Percentiles rank a stretch among this genome's conserved stretches.
Evolutionary conservation across 2,329 filamentous ascomycete genomes (phyloP).

Genomic region (Catunica adiposa): DNA sequence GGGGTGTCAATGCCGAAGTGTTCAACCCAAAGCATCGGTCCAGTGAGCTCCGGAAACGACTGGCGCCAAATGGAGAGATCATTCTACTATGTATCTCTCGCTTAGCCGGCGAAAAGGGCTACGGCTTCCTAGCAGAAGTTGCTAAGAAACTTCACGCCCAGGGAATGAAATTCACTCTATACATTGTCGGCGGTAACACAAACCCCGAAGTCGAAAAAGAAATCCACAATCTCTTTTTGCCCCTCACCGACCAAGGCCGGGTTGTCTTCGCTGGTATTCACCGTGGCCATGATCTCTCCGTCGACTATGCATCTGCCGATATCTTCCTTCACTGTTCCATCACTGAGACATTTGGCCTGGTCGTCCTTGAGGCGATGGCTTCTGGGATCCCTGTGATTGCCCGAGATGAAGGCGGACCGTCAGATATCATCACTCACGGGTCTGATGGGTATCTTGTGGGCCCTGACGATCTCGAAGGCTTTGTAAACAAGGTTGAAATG

Average conservation of each 20-base stretch:
- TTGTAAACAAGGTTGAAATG: conserved; percentile 35
- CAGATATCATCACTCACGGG: conserved; percentile 45
- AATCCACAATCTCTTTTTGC: conserved; percentile 41
- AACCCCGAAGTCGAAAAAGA: conserved; percentile 45
- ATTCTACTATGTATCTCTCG: conserved; percentile 51
- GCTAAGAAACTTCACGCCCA: conserved; percentile 36
- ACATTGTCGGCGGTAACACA: conserved; percentile 52
- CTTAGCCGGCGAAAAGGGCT: conserved; percentile 54
- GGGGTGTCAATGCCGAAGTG: conserved; percentile 47
- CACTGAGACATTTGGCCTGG: conserved; percentile 55
- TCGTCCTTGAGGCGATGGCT: conserved; percentile 55
- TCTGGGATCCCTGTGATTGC: conserved; percentile 53
- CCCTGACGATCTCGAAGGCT: conserved; percentile 41
- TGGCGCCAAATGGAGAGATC: conserved; percentile 46
- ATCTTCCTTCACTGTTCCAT: conserved; percentile 57
- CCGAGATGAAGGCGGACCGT: conserved; percentile 51
- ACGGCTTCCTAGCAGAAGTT: conserved; percentile 46
- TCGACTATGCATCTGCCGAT: conserved; percentile 50
- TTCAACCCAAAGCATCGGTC: conserved; percentile 41
- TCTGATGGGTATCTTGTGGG: conserved; percentile 44
- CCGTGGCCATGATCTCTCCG: conserved; percentile 42
- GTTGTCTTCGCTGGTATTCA: conserved; percentile 53
- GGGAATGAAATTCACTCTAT: conserved; percentile 43
- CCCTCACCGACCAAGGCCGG: conserved; percentile 30
- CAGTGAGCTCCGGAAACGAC: conserved; percentile 31